These are phyloP conservation scores for Pichia cephalocereana DNA, from an alignment of 805 yeast species.

Conservation along the genomic window DNA sequence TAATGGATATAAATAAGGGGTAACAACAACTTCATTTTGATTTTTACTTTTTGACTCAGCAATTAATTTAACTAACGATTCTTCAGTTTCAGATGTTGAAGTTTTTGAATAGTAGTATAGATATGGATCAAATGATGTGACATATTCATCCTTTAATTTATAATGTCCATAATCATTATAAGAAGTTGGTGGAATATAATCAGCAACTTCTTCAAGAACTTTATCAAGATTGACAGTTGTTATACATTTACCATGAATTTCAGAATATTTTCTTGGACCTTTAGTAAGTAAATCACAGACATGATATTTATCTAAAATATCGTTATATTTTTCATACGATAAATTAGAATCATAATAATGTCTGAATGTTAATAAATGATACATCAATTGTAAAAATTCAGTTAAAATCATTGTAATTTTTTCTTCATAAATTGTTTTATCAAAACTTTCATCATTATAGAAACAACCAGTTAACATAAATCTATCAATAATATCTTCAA, in stretches of 20 bases:
- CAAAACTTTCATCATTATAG: constrained; percentile 13
- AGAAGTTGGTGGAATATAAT: constrained; percentile 57
- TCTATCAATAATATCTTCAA: constrained; percentile 38
- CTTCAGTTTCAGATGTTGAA: constrained; percentile 44
- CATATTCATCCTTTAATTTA: constrained; percentile 39
- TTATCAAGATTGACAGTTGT: constrained; percentile 35
- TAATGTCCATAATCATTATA: constrained; percentile 61
- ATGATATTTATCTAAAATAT: constrained; percentile 25
- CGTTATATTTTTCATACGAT: constrained; percentile 10
- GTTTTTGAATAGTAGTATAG: constrained; percentile 36
- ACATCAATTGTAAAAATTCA: constrained; percentile 34
- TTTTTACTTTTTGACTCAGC: constrained; percentile 30
- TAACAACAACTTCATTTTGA: constrained; percentile 36
- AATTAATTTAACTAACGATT: constrained; percentile 35
- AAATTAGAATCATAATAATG: constrained; percentile 18
- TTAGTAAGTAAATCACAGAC: constrained; percentile 43
- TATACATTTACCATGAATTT: constrained; percentile 28
- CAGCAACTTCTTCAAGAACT: constrained; percentile 48
- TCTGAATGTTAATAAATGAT: constrained; percentile 32
- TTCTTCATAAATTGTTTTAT: constrained; percentile 39
- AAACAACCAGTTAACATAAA: constrained; percentile 40
- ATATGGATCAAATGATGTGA: constrained; percentile 49
- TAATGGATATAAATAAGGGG: constrained; percentile 34
- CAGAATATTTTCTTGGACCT: constrained; percentile 47
- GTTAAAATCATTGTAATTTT: constrained; percentile 34